Percentiles rank a stretch among this genome's conserved stretches.
Evolutionary conservation across 352 stramenopile genomes (phyloP).

Genomic region (Nothophytophthora sp.): DNA sequence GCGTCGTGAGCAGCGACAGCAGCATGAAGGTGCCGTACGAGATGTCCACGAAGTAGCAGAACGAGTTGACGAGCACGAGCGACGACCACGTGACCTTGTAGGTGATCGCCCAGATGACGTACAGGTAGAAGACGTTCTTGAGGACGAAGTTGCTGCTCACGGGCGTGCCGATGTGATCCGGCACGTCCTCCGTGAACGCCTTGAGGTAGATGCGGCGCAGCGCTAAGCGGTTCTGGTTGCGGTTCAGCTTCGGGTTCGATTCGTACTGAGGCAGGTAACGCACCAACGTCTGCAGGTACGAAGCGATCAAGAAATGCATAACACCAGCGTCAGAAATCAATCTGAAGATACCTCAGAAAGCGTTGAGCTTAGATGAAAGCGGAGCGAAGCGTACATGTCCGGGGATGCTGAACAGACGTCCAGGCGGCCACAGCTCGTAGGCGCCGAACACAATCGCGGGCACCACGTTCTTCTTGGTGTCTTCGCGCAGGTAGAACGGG

Average conservation of each 20-base stretch:
- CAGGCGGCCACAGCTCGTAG: slow-evolving; percentile 81
- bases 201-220: slow-evolving; percentile 81
- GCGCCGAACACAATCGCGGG: slow-evolving; percentile 78
- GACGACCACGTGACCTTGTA: slow-evolving; percentile 62
- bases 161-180: slow-evolving; percentile 56
- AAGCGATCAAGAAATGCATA: background rate
- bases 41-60: slow-evolving; percentile 55
- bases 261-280: slow-evolving; percentile 79
- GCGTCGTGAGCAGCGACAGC: slow-evolving; percentile 45
- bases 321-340: slow-evolving; percentile 6
- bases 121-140: slow-evolving; percentile 63
- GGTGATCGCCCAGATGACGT: slow-evolving; percentile 71
- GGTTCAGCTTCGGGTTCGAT: slow-evolving; percentile 63
- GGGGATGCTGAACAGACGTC: slow-evolving; percentile 69
- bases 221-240: slow-evolving; percentile 81
- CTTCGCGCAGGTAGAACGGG: slow-evolving; percentile 82
- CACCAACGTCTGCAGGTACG: slow-evolving; percentile 52
- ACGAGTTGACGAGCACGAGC: slow-evolving; percentile 31
- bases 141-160: slow-evolving; percentile 57
- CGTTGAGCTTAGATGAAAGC: background rate
- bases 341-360: slow-evolving; percentile 33
- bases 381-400: slow-evolving; percentile 47
- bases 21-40: slow-evolving; percentile 65
- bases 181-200: slow-evolving; percentile 72
- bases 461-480: slow-evolving; percentile 83